These are phyloP conservation scores for Parascedosporium putredinis DNA, from an alignment of 2,329 filamentous ascomycete genomes.

Conservation along the genomic window DNA sequence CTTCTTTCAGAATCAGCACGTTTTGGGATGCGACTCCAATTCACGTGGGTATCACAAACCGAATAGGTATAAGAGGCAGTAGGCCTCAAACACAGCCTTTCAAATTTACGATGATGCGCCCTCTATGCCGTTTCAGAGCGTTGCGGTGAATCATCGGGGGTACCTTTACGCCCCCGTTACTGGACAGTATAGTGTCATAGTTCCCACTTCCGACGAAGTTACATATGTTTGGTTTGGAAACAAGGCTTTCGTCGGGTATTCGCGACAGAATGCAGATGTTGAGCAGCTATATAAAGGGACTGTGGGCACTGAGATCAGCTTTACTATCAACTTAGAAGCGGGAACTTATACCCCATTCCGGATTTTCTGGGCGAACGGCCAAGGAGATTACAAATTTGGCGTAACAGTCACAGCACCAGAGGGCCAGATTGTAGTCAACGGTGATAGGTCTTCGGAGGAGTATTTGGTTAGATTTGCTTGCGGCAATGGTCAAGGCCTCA, in stretches of 20 bases:
- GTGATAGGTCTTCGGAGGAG: no score
- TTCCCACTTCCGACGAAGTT: slow-evolving; percentile 4
- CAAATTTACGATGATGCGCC: slow-evolving; percentile 6
- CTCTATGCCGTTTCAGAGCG: background rate
- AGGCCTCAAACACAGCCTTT: background rate
- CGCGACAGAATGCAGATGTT: slow-evolving; percentile 3
- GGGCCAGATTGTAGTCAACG: no score
- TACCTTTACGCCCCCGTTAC: slow-evolving; percentile 8
- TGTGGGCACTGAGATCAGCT: background rate
- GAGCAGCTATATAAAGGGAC: background rate
- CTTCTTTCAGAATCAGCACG: background rate
- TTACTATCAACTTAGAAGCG: background rate
- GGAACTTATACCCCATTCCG: slow-evolving; percentile 6
- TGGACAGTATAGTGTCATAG: slow-evolving; percentile 1
- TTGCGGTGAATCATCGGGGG: slow-evolving; percentile 7
- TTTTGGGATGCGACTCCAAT: background rate
- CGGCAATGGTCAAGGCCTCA: no score
- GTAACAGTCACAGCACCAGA: no score
- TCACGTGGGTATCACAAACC: background rate
- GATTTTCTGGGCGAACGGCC: no score
- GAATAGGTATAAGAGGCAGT: background rate
- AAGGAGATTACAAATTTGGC: no score
- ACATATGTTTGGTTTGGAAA: slow-evolving; percentile 6
- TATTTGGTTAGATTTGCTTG: no score
- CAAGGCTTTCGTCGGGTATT: slow-evolving; percentile 2